Conservation (phyloP, 2,329 filamentous ascomycete species). For the Beauveria brongniartii region DNA sequence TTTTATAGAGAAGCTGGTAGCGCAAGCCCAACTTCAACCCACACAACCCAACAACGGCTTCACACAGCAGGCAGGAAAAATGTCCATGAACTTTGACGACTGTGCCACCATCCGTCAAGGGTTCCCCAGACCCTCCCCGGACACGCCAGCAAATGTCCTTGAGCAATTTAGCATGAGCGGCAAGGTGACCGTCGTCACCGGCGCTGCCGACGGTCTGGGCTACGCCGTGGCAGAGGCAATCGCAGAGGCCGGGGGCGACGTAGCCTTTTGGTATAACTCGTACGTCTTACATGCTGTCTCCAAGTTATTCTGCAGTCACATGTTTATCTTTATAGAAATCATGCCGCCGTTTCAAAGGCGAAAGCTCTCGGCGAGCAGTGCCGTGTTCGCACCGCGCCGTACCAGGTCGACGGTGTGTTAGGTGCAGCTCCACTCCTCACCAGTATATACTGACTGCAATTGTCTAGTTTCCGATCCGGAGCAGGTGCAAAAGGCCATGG, state of each 20-base stretch:
- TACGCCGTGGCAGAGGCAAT: constrained; percentile 35
- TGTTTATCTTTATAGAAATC: constrained; percentile 18
- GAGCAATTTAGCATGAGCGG: constrained; percentile 35
- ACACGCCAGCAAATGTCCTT: constrained; percentile 33
- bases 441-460: not conserved
- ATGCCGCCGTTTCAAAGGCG: constrained; percentile 28
- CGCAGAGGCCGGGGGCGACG: constrained; percentile 35
- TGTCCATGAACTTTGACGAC: constrained; percentile 22
- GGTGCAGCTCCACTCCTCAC: not conserved
- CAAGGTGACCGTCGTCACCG: constrained; percentile 35
- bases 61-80: constrained; percentile 8
- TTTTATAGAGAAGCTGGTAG: too few relatives aligned
- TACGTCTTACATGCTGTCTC: not conserved
- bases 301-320: too few relatives aligned
- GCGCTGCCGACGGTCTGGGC: constrained; percentile 38
- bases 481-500: constrained; percentile 26
- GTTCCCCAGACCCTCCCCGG: constrained; percentile 24
- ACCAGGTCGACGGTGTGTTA: not conserved
- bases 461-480: constrained; percentile 31
- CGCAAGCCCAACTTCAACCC: too few relatives aligned
- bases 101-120: constrained; percentile 16
- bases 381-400: constrained; percentile 20
- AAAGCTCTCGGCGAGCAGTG: constrained; percentile 22
- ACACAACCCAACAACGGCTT: too few relatives aligned
- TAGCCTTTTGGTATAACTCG: constrained; percentile 27